Base-by-base conservation (phyloP, 306 rosid species). In the Comarum palustre region DNA sequence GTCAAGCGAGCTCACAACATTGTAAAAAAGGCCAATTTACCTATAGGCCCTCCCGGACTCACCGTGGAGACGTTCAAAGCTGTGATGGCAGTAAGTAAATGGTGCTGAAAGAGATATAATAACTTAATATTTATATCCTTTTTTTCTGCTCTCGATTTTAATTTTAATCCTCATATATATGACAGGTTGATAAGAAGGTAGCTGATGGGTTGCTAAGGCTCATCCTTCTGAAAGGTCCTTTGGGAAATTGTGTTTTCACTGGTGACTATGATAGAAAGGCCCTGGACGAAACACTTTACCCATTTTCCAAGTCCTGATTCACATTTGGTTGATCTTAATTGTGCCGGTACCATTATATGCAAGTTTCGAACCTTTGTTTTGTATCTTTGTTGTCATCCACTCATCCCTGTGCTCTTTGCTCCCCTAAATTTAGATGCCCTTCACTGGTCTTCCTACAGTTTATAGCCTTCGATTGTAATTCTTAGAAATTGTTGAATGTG, bases 181-280 rank as follows among this genome's bases (percentile, higher is more conserved):
- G 73, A 74, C 89, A 95, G 96, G 93, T 95, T 25, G 99, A 91
- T 81, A 88, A 91, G 86, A 95, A 91, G 87, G 97, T 95, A 36
- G 99, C 97, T 48, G 97, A 91, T 66, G 97, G 99, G 46, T 82
- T 95, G 65, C 87, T 90, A 42, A 85, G 97, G 68, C 97, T 95
- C 72, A 86, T 90, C 74, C 96, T 95, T 78, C 84, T 91, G 48
- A 91, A 83, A 78, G 99, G 99, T 77, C 87, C 97, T 81, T 84
- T 91, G 31, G 97, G 99, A 10, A 91, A 86, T 73, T 95, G 96
- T 19, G 92, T 91, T 76, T 91, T 95, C 80, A 91, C 97, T 0
- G 91, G 96, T 71, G 96, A 94, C 66, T 88, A 91, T n/a, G 97
- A 94, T 81, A 81, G 88, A 79, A 88, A 86, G 77, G 96, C 91